Evolutionary conservation across 306 rosid genomes (phyloP).

Genomic region (Rosa multiflora): DNA sequence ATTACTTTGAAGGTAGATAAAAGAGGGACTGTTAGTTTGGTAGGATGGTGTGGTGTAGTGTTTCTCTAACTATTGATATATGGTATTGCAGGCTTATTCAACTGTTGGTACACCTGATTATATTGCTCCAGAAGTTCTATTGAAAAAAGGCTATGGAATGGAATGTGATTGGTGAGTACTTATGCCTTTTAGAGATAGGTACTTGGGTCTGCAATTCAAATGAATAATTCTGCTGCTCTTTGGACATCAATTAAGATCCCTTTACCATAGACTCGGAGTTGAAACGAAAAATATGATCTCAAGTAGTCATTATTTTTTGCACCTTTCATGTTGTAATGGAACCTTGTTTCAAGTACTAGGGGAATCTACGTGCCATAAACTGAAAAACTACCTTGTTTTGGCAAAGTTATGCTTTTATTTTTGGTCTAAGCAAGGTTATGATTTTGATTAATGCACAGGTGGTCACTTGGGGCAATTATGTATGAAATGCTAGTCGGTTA

Average conservation of each 20-base stretch:
- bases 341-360: background rate
- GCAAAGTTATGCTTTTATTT: slow-evolving; percentile 15
- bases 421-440: slow-evolving; percentile 6
- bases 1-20: background rate
- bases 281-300: background rate
- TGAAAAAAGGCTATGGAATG: slow-evolving; percentile 97
- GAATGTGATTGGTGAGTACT: slow-evolving; percentile 97
- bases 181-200: background rate
- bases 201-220: background rate
- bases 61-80: slow-evolving; percentile 25
- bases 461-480: slow-evolving; percentile 99
- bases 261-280: background rate
- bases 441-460: slow-evolving; percentile 53
- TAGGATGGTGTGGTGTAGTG: background rate
- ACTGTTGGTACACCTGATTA: slow-evolving; percentile 99
- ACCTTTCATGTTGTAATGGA: background rate
- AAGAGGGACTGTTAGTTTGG: background rate
- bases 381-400: background rate
- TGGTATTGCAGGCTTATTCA: slow-evolving; percentile 85
- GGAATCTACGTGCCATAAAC: background rate
- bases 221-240: background rate
- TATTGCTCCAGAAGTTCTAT: slow-evolving; percentile 97
- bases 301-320: background rate
- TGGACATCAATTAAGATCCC: background rate
- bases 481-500: slow-evolving; percentile 97